These are phyloP conservation scores for Dactylis glomerata DNA, from an alignment of 176 grass and related monocot genomes.

Conservation along the genomic window DNA sequence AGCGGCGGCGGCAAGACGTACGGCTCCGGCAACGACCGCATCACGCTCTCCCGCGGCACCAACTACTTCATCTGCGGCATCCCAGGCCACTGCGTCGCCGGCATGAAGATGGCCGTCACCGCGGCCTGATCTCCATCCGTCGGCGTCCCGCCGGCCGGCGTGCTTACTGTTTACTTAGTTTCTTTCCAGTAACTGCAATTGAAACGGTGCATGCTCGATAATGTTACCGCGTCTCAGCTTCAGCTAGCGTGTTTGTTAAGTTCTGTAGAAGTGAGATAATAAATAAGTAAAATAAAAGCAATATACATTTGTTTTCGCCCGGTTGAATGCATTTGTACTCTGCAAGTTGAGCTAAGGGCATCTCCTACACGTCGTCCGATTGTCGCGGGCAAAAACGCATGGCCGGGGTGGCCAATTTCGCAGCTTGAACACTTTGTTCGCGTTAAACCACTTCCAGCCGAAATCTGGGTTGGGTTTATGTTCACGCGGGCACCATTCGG, in stretches of 20 bases:
- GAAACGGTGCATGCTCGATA: not conserved
- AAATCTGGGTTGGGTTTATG: too few species aligned
- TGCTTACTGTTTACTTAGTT: not conserved
- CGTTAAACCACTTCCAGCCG: too few species aligned
- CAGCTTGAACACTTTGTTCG: too few species aligned
- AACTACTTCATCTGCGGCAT: slow-evolving; percentile 87
- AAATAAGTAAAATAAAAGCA: not conserved
- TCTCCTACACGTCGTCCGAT: too few species aligned
- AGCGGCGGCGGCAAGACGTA: slow-evolving; percentile 30
- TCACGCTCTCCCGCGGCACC: slow-evolving; percentile 62
- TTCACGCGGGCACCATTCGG: too few species aligned
- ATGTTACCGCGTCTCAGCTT: not conserved
- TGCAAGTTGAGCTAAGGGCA: too few species aligned
- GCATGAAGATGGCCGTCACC: slow-evolving; percentile 84
- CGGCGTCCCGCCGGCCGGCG: not conserved
- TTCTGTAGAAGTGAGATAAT: not conserved
- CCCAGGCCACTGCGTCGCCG: slow-evolving; percentile 68
- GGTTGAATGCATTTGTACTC: too few species aligned
- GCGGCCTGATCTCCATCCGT: slow-evolving; percentile 44
- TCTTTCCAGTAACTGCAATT: not conserved
- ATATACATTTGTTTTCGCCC: too few species aligned
- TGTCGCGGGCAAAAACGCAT: too few species aligned
- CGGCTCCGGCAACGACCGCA: slow-evolving; percentile 65
- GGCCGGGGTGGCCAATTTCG: too few species aligned
- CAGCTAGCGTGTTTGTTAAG: not conserved